Evolutionary conservation across 116 monocot genomes (phyloP).

Genomic region (Zostera marina): DNA sequence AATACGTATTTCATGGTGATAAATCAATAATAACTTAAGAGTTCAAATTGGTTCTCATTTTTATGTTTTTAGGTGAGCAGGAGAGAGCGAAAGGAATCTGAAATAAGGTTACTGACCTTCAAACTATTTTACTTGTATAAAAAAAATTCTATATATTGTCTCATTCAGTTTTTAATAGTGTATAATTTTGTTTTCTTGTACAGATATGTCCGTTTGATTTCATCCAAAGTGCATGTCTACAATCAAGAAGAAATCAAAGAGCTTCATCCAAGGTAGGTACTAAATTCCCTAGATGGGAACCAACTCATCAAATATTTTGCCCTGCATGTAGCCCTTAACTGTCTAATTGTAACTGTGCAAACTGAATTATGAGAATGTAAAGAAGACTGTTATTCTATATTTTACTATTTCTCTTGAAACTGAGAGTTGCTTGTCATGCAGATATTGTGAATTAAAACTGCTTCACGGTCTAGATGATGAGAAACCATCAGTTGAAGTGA

Average conservation of each 20-base stretch:
- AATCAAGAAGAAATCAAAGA: slow-evolving; percentile 39
- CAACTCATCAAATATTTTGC: too few relatives aligned
- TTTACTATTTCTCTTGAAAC: neutral
- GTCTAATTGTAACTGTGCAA: neutral
- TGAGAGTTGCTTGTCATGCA: slow-evolving; percentile 14
- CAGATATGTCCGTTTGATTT: slow-evolving; percentile 82
- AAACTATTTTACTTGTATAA: neutral
- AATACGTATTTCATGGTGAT: neutral
- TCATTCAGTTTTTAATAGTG: neutral
- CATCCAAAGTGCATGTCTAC: slow-evolving; percentile 40
- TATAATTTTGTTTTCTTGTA: slow-evolving; percentile 4
- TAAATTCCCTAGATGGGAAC: neutral
- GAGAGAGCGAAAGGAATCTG: slow-evolving; percentile 83
- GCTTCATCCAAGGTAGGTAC: slow-evolving; percentile 49
- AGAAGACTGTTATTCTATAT: neutral
- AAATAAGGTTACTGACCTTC: slow-evolving; percentile 47
- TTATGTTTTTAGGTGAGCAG: slow-evolving; percentile 32
- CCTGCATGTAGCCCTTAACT: neutral
- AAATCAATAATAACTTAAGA: neutral
- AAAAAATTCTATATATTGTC: too few relatives aligned
- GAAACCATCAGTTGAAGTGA: slow-evolving; percentile 27
- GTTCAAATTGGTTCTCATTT: neutral
- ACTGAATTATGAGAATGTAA: neutral
- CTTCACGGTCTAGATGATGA: slow-evolving; percentile 77
- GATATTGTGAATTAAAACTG: slow-evolving; percentile 54